Conservation (phyloP, 306 rosid species). For the Leucaena leucocephala region DNA sequence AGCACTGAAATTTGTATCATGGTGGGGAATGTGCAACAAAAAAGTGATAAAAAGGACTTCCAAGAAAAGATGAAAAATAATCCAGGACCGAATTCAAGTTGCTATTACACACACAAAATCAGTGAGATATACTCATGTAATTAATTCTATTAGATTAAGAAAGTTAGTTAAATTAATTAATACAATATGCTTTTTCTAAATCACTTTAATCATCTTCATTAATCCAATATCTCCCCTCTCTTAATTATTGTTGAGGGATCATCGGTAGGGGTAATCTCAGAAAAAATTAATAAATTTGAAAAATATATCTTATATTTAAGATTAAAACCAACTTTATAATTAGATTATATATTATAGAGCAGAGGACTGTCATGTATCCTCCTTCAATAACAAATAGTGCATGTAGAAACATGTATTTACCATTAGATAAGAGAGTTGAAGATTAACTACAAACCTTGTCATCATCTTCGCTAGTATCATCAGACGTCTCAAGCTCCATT, state of each 20-base stretch:
- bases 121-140: neutral
- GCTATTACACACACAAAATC: neutral
- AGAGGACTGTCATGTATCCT: neutral
- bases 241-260: too few relatives aligned
- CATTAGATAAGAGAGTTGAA: constrained; percentile 17
- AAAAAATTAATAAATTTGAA: too few relatives aligned
- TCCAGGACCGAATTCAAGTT: neutral
- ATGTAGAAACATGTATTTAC: neutral
- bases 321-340: too few relatives aligned
- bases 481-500: constrained; percentile 78
- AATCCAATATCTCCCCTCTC: too few relatives aligned
- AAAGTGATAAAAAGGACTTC: constrained; percentile 6
- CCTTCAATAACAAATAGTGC: neutral
- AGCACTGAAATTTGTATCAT: constrained; percentile 18
- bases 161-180: too few relatives aligned
- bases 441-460: constrained; percentile 61
- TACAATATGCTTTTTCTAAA: too few relatives aligned
- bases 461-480: constrained; percentile 53
- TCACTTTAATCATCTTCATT: too few relatives aligned
- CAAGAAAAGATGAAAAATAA: neutral
- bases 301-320: too few relatives aligned
- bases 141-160: too few relatives aligned
- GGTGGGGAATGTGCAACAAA: constrained; percentile 4
- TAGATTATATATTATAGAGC: too few relatives aligned
- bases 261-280: too few relatives aligned